Conservation (phyloP, 352 stramenopile species). For the Globisporangium recalcitrans region DNA sequence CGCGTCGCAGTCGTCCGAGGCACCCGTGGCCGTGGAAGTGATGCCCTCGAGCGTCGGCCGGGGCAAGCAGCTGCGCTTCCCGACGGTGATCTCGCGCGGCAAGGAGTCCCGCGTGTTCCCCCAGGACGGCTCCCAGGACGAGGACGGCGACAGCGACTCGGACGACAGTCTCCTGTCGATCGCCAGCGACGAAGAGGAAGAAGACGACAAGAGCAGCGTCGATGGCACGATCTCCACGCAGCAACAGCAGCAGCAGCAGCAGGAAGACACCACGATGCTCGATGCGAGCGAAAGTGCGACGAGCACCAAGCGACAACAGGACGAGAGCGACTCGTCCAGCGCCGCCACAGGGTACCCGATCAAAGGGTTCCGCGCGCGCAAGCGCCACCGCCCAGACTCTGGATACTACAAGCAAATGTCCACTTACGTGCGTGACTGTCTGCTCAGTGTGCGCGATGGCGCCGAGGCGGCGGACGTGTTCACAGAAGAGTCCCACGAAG, state of each 20-base stretch:
- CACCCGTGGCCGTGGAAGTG: constrained; percentile 50
- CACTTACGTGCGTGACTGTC: constrained; percentile 74
- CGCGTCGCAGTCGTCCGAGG: constrained; percentile 10
- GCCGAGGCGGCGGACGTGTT: constrained; percentile 38
- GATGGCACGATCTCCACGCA: neutral
- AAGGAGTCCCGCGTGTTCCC: constrained; percentile 57
- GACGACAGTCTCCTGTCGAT: constrained; percentile 72
- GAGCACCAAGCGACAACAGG: neutral
- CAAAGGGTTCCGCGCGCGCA: constrained; percentile 65
- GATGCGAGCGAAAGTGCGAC: constrained; percentile 15
- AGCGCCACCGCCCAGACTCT: constrained; percentile 77
- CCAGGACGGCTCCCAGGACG: constrained; percentile 27
- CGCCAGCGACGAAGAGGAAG: constrained; percentile 57
- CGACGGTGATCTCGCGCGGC: constrained; percentile 56
- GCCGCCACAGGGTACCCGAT: constrained; percentile 44
- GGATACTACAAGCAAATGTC: constrained; percentile 85
- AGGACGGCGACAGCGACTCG: constrained; percentile 42
- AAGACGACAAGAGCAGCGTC: constrained; percentile 31
- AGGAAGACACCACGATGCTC: constrained; percentile 3
- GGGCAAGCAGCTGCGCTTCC: constrained; percentile 78
- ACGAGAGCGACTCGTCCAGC: neutral
- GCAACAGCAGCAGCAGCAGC: neutral
- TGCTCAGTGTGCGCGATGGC: constrained; percentile 71
- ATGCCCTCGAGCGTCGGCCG: constrained; percentile 63
- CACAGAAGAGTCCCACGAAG: constrained; percentile 51